These are phyloP conservation scores for Triangularia verruculosa DNA, from an alignment of 2,329 filamentous ascomycete genomes.

Conservation along the genomic window DNA sequence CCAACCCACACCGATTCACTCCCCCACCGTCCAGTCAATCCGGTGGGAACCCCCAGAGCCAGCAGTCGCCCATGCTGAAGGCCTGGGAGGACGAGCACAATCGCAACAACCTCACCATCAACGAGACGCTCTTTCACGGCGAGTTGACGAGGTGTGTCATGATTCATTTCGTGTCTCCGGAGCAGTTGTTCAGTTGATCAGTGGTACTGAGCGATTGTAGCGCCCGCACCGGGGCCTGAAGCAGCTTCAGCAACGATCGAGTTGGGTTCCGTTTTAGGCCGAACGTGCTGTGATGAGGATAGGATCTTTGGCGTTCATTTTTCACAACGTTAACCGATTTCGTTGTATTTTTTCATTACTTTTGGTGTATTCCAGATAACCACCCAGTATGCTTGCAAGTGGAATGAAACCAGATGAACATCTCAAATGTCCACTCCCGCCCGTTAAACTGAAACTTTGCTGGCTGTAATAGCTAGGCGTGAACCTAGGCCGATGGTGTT, in stretches of 20 bases:
- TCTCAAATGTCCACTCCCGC: background rate
- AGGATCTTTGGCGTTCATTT: background rate
- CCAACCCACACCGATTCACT: slow-evolving; percentile 4
- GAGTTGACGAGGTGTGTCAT: slow-evolving; percentile 12
- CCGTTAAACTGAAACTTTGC: background rate
- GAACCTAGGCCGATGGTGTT: slow-evolving; percentile 19
- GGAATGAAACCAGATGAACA: background rate
- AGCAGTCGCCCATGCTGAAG: slow-evolving; percentile 26
- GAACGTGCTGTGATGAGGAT: background rate
- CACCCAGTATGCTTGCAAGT: background rate
- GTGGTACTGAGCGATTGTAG: slow-evolving; percentile 8
- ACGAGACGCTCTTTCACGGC: slow-evolving; percentile 22
- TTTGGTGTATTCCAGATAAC: background rate
- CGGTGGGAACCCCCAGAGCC: background rate
- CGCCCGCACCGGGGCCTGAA: background rate
- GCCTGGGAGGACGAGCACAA: slow-evolving; percentile 26
- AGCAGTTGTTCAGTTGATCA: background rate
- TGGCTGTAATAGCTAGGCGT: background rate
- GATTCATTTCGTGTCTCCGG: background rate
- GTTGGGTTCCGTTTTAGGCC: background rate
- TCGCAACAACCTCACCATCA: slow-evolving; percentile 26
- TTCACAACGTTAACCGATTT: background rate
- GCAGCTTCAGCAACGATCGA: background rate
- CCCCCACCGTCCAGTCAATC: background rate
- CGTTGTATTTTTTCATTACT: slow-evolving; percentile 2